phyloP scores from a whole-genome alignment of 2,329 filamentous ascomycete genomes.

The Colletotrichum cereale region DNA sequence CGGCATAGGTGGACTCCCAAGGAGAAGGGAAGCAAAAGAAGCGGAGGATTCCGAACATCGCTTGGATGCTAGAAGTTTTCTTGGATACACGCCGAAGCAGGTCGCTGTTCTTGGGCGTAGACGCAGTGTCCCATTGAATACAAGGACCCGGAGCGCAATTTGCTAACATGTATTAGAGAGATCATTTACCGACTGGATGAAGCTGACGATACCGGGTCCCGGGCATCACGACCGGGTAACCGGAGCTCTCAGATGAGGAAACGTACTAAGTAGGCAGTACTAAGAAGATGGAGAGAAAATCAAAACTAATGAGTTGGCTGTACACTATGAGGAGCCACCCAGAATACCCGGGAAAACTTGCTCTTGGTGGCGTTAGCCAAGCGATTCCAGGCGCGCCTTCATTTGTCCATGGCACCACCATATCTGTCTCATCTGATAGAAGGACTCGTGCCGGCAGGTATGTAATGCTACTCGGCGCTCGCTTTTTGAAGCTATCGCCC shows the following conservation, averaged over 20 bases:
- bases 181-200: constrained; percentile 29
- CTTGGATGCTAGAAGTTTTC: too few species aligned
- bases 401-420: constrained; percentile 4
- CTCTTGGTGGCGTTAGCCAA: constrained; percentile 31
- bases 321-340: too few species aligned
- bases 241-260: neutral
- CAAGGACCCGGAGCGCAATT: constrained; percentile 23
- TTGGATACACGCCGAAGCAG: constrained; percentile 30
- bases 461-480: neutral
- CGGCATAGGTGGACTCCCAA: neutral
- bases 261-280: too few species aligned
- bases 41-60: too few species aligned
- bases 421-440: neutral
- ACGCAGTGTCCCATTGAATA: constrained; percentile 22
- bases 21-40: neutral
- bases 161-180: constrained; percentile 30
- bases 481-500: neutral
- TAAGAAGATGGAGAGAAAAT: too few species aligned
- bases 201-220: neutral
- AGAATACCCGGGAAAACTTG: constrained; percentile 16
- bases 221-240: neutral
- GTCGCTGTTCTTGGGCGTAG: constrained; percentile 10
- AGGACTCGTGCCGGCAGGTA: neutral
- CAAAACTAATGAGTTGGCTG: too few species aligned
- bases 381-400: constrained; percentile 13